phyloP scores from a whole-genome alignment of 306 rosid species.

The Alnus glutinosa region DNA sequence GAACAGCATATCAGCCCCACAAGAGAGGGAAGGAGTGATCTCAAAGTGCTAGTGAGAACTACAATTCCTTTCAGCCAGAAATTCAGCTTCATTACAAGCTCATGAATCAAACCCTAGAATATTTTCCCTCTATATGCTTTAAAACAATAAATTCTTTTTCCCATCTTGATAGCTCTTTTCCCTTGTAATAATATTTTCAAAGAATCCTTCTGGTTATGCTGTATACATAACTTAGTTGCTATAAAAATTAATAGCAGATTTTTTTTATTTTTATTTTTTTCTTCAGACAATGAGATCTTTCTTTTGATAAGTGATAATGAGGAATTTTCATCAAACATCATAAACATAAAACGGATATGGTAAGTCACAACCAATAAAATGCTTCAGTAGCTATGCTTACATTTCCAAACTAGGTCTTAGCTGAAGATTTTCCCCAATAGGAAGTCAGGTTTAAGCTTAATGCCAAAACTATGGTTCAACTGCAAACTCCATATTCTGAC shows the following conservation, averaged over 20 bases:
- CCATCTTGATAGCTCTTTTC: background rate
- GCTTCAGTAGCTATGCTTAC: too few species aligned
- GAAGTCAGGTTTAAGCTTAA: background rate
- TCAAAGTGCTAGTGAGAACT: background rate
- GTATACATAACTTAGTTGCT: background rate
- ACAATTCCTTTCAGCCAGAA: background rate
- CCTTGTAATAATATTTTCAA: background rate
- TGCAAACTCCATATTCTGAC: too few species aligned
- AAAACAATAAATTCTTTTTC: background rate
- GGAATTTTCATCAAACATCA: background rate
- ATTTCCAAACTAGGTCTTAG: background rate
- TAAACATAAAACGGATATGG: background rate
- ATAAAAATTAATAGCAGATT: background rate
- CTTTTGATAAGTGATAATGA: background rate
- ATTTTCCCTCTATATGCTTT: background rate
- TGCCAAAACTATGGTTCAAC: background rate
- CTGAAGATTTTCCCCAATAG: background rate
- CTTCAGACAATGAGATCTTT: background rate
- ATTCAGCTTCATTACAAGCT: background rate
- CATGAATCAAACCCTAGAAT: background rate
- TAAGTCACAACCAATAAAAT: too few species aligned
- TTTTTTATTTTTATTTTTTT: background rate
- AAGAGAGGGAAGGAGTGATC: background rate
- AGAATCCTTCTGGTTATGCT: background rate
- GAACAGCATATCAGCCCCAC: background rate